Percentiles rank a stretch among this genome's conserved stretches.
Conservation (phyloP, 164 flowering plant genomes). For the Amborella trichopoda region DNA sequence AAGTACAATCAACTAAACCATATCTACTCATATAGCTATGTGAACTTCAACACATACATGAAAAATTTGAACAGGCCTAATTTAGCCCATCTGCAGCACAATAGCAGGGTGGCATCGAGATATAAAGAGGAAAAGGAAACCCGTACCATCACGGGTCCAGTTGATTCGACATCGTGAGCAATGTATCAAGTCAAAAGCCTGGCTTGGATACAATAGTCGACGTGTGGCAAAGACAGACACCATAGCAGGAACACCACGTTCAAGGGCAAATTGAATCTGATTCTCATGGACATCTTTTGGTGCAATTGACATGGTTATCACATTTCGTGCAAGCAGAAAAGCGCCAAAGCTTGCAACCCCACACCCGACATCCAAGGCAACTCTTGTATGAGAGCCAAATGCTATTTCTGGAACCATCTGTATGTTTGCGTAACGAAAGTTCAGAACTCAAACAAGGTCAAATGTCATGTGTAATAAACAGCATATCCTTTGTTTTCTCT, state of each 20-base stretch:
- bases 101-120: too few relatives aligned
- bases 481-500: too few relatives aligned
- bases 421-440: too few relatives aligned
- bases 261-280: slow-evolving; percentile 62
- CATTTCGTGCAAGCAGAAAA: slow-evolving; percentile 36
- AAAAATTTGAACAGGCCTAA: too few relatives aligned
- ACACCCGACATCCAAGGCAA: slow-evolving; percentile 55
- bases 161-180: slow-evolving; percentile 59
- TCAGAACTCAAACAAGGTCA: not conserved
- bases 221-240: slow-evolving; percentile 48
- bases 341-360: slow-evolving; percentile 73
- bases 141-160: slow-evolving; percentile 61
- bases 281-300: slow-evolving; percentile 68
- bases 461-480: not conserved
- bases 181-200: slow-evolving; percentile 56
- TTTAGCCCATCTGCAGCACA: too few relatives aligned
- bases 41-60: too few relatives aligned
- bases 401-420: slow-evolving; percentile 54
- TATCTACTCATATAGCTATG: too few relatives aligned
- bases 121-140: too few relatives aligned
- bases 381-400: slow-evolving; percentile 40
- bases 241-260: slow-evolving; percentile 66
- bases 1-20: too few relatives aligned
- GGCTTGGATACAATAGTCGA: slow-evolving; percentile 50
- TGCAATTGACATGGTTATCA: slow-evolving; percentile 38